Conservation (phyloP, 768 basidiomycete species). For the Neoboletus magnificus region DNA sequence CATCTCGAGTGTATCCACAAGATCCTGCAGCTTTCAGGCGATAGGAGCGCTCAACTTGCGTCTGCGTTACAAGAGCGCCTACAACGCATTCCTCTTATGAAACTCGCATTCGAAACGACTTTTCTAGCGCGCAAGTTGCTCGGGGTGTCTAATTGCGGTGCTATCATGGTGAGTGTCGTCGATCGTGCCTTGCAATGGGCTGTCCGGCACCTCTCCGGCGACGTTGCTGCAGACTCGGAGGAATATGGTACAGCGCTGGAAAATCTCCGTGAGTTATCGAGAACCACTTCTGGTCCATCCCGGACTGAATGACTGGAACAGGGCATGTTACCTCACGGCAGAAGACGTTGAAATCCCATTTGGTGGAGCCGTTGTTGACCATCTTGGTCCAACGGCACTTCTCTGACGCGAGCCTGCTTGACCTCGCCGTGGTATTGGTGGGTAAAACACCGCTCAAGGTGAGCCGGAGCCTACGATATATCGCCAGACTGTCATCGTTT, state of each 20-base stretch:
- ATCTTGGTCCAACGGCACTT: slow-evolving; percentile 63
- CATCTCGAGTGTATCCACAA: slow-evolving; percentile 28
- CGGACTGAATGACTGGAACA: not conserved
- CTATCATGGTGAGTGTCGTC: slow-evolving; percentile 33
- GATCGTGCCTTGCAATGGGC: slow-evolving; percentile 54
- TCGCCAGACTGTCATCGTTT: not conserved
- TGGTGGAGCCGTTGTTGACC: slow-evolving; percentile 70
- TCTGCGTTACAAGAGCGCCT: slow-evolving; percentile 28
- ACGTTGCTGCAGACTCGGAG: slow-evolving; percentile 24
- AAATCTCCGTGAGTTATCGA: slow-evolving; percentile 37
- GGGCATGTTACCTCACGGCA: slow-evolving; percentile 13
- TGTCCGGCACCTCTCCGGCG: slow-evolving; percentile 42
- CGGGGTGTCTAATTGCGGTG: slow-evolving; percentile 19
- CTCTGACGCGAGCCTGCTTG: slow-evolving; percentile 36
- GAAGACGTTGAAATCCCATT: slow-evolving; percentile 42
- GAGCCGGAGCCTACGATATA: slow-evolving; percentile 7
- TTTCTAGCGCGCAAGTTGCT: slow-evolving; percentile 31
- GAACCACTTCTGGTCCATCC: not conserved
- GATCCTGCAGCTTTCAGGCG: slow-evolving; percentile 27
- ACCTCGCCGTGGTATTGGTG: slow-evolving; percentile 43
- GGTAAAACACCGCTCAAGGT: slow-evolving; percentile 60
- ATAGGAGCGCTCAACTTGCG: slow-evolving; percentile 17
- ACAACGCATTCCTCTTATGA: slow-evolving; percentile 21
- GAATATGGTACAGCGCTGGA: slow-evolving; percentile 24
- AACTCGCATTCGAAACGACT: slow-evolving; percentile 31